A percentile compares a stretch with the other conserved stretches of the same genome.
phyloP scores from a whole-genome alignment of 164 flowering plant genomes.

The Tinospora cordifolia region DNA sequence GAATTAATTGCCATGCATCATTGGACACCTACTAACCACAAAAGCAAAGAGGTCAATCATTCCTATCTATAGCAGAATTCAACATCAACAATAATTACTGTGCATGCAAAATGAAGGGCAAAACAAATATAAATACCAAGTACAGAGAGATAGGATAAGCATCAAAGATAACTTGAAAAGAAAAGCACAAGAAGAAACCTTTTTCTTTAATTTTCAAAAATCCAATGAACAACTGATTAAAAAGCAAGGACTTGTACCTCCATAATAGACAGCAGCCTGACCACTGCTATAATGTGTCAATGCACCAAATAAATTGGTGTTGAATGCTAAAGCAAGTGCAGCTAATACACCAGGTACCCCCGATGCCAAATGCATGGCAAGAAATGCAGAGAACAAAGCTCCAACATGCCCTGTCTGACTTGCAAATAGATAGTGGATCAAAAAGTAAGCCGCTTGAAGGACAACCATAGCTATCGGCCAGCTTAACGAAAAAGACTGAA shows the following conservation, averaged over 20 bases:
- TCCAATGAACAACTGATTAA: neutral
- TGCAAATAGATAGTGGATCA: constrained; percentile 85
- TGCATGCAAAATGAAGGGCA: neutral
- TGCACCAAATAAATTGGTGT: constrained; percentile 88
- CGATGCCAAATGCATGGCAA: constrained; percentile 85
- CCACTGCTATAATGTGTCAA: constrained; percentile 95
- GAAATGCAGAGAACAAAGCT: constrained; percentile 86
- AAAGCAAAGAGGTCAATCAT: neutral
- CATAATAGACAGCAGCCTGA: constrained; percentile 91
- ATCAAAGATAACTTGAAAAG: no score
- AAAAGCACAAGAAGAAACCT: neutral
- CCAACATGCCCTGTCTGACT: constrained; percentile 97
- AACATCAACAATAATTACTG: neutral
- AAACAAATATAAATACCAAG: neutral
- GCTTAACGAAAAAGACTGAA: constrained; percentile 61
- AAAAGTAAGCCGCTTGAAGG: constrained; percentile 83
- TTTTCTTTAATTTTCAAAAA: neutral
- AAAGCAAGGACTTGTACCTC: constrained; percentile 41
- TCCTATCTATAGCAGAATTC: neutral
- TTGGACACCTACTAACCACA: neutral
- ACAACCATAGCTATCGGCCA: constrained; percentile 81
- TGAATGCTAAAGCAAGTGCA: constrained; percentile 79
- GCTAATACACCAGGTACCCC: constrained; percentile 76
- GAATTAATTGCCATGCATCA: constrained; percentile 1
- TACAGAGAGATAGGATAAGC: no score